Base-by-base conservation (phyloP, 1,284 basidiomycete species). In the Kwoniella shivajii region DNA sequence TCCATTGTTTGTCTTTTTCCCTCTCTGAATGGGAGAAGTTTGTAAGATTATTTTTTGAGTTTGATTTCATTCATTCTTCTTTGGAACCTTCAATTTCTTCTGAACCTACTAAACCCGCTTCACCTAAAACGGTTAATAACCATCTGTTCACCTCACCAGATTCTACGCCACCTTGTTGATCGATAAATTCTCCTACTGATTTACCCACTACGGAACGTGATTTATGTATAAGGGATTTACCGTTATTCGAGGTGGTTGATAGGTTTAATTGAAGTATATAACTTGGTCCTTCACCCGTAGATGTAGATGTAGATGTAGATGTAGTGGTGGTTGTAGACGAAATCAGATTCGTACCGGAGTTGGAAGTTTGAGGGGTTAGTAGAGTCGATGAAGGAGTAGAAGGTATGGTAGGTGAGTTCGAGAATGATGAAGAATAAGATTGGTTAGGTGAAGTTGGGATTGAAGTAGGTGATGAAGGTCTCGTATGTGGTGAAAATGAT, bases 221-320 rank as follows among this genome's bases (percentile, higher is more conserved):
- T 57, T 74, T 74, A 54, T 70, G 67, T 26, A 76, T 66, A 22
- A 75, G 61, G 26, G 60, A 65, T 60, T 76, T 76, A 47, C 74
- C 74, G 52, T 73, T 74, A 58, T 76, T 76, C 33, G 65, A 67
- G 20, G 74, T 76, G 1, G 70, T 74, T 2, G 69, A 67, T 10
- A 75, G 59, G 7, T 56, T 69, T 24, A 76, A 61, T 36, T 69
- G 64, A 16, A 76, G 55, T 33, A 67, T 57, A 55, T 76, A 76
- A 6, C 67, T 69, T 26, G 74, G 74, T 14, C 72, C 73, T 1
- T 20, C 20, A 16, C 4, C 11, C 13, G 4, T 29, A 9, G 50
- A 49, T 1, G 42, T 34, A 9, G 31, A 24, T 14, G 36, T 18
- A n/a, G n/a, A n/a, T n/a, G n/a, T n/a, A 7, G 42, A 41, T 44